A percentile compares a stretch with the other conserved stretches of the same genome.
Evolutionary conservation across 192 early-diverging fungal genomes (phyloP).

Genomic region (Backusella macrospora): DNA sequence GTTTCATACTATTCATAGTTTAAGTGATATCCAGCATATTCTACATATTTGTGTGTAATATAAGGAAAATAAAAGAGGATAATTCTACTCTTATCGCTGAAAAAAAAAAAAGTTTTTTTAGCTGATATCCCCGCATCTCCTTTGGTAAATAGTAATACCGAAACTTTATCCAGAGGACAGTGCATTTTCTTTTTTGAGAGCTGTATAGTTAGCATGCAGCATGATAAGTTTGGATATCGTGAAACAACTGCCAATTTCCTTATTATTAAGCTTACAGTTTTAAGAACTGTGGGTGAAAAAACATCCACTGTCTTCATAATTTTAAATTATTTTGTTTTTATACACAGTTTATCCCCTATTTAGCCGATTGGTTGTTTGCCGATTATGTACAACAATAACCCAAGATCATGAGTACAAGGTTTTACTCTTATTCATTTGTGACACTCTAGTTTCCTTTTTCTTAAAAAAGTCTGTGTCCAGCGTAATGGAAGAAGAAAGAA

Average conservation of each 20-base stretch:
- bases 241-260: not conserved
- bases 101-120: not conserved
- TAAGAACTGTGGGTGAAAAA: slow-evolving; percentile 12
- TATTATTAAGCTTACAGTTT: not conserved
- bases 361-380: not conserved
- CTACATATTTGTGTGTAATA: not conserved
- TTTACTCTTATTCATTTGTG: not conserved
- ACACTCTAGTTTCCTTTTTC: not conserved
- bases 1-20: not conserved
- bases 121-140: slow-evolving; percentile 1
- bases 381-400: not conserved
- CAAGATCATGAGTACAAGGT: not conserved
- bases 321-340: not conserved
- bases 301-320: not conserved
- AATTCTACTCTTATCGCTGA: not conserved
- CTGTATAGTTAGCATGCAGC: not conserved
- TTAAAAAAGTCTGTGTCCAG: not conserved
- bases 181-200: not conserved
- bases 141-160: slow-evolving; percentile 7
- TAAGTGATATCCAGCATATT: not conserved
- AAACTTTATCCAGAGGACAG: slow-evolving; percentile 11
- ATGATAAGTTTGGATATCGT: not conserved
- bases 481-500: not conserved
- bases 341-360: slow-evolving; percentile 1
- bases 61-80: too few species aligned